These are phyloP conservation scores for Choiromyces venosus DNA, from an alignment of 495 filamentous ascomycete species.

Conservation along the genomic window DNA sequence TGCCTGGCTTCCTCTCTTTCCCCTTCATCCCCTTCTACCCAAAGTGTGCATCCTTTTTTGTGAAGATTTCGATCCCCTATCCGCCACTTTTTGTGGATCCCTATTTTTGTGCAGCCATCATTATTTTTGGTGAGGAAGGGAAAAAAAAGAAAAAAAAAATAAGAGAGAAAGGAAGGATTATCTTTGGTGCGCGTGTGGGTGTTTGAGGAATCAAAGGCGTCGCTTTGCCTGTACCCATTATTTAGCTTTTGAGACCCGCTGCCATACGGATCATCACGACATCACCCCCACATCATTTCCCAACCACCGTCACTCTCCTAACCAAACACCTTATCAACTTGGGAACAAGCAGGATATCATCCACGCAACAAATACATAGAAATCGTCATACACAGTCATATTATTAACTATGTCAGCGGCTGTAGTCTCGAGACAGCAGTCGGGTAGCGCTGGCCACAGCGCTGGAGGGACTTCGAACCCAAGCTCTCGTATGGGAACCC, in stretches of 20 bases:
- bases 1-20: not conserved
- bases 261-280: constrained; percentile 37
- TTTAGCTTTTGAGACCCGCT: constrained; percentile 25
- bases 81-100: not conserved
- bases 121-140: not conserved
- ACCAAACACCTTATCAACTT: constrained; percentile 37
- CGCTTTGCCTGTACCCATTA: not conserved
- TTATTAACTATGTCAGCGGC: constrained; percentile 41
- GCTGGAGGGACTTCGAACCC: constrained; percentile 33
- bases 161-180: not conserved
- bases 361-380: constrained; percentile 36
- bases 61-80: not conserved
- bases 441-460: constrained; percentile 29
- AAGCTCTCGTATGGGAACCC: constrained; percentile 40
- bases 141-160: not conserved
- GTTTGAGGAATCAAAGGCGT: not conserved
- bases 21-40: not conserved
- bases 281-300: constrained; percentile 36
- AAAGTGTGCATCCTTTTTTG: not conserved
- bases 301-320: constrained; percentile 32
- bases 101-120: not conserved
- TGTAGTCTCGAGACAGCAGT: constrained; percentile 39
- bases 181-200: not conserved
- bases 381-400: constrained; percentile 41
- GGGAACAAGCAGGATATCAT: constrained; percentile 34